Conservation (phyloP, 345 rosid genomes). For the Dipteronia sinensis region DNA sequence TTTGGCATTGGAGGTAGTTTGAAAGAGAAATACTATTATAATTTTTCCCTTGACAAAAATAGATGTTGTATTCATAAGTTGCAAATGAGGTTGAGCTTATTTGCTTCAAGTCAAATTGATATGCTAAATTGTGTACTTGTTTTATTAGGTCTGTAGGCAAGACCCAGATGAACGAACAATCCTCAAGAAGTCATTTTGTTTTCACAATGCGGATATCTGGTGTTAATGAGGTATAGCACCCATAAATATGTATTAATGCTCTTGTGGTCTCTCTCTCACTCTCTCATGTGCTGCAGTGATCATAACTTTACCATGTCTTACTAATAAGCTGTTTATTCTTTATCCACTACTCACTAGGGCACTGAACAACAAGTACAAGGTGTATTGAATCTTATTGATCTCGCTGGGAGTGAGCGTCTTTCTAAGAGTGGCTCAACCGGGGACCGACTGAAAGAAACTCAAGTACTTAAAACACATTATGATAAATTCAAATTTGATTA, state of each 20-base stretch:
- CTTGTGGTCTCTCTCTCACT: background rate
- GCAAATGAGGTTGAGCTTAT: background rate
- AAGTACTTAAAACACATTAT: slow-evolving; percentile 44
- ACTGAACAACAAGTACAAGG: slow-evolving; percentile 98
- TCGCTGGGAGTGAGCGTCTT: slow-evolving; percentile 98
- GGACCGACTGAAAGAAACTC: slow-evolving; percentile 93
- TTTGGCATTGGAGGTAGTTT: slow-evolving; percentile 1
- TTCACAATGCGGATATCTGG: slow-evolving; percentile 89
- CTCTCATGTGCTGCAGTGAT: background rate
- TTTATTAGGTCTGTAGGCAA: slow-evolving; percentile 84
- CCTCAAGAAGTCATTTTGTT: slow-evolving; percentile 96
- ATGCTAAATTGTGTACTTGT: slow-evolving; percentile 3
- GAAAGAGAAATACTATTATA: background rate
- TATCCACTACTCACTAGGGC: slow-evolving; percentile 46
- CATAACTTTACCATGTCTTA: background rate
- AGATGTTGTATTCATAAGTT: background rate
- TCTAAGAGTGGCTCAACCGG: slow-evolving; percentile 97
- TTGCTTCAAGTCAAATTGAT: slow-evolving; percentile 1
- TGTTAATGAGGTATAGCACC: slow-evolving; percentile 64
- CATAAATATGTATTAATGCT: background rate
- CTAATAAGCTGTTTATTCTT: slow-evolving; percentile 11
- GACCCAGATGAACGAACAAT: slow-evolving; percentile 95
- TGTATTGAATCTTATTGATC: slow-evolving; percentile 92
- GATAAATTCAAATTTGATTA: slow-evolving; percentile 4
- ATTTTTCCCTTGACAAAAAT: background rate